These are phyloP conservation scores for Colletotrichum sp. DNA, from an alignment of 2,329 filamentous ascomycete species.

Conservation along the genomic window DNA sequence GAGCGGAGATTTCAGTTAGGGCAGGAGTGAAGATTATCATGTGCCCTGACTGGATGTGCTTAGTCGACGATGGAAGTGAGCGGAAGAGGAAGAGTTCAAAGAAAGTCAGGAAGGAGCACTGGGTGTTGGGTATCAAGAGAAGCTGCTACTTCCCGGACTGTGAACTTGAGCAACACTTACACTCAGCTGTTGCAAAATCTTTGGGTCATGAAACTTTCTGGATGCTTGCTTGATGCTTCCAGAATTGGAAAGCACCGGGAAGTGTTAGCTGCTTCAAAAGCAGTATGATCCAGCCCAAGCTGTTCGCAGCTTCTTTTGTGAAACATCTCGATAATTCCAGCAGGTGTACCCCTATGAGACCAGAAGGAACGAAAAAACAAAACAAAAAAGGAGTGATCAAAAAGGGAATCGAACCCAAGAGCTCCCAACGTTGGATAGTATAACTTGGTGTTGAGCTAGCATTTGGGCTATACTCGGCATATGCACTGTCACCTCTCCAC, in stretches of 20 bases:
- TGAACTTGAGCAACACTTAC: not conserved
- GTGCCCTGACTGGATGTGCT: not conserved
- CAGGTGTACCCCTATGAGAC: not conserved
- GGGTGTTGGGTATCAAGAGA: not conserved
- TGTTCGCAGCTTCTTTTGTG: not conserved
- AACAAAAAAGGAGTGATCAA: not conserved
- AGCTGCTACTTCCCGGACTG: not conserved
- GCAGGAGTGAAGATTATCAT: not conserved
- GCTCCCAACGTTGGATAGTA: not conserved
- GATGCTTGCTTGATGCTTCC: not conserved
- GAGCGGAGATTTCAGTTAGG: not conserved
- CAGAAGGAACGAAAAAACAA: not conserved
- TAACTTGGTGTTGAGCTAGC: not conserved
- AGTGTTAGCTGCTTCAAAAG: rapidly evolving
- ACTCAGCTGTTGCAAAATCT: not conserved
- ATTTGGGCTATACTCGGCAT: not conserved
- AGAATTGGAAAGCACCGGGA: not conserved
- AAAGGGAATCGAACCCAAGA: not conserved
- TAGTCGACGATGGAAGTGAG: not conserved
- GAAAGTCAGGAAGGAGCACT: not conserved
- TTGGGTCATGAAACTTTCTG: rapidly evolving
- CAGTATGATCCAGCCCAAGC: not conserved
- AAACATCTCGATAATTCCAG: not conserved
- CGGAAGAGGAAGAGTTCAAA: not conserved
- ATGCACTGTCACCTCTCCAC: not conserved